Percentiles rank a stretch among this genome's conserved stretches.
Conservation (phyloP, 345 rosid genomes). For the Salix arbutifolia region DNA sequence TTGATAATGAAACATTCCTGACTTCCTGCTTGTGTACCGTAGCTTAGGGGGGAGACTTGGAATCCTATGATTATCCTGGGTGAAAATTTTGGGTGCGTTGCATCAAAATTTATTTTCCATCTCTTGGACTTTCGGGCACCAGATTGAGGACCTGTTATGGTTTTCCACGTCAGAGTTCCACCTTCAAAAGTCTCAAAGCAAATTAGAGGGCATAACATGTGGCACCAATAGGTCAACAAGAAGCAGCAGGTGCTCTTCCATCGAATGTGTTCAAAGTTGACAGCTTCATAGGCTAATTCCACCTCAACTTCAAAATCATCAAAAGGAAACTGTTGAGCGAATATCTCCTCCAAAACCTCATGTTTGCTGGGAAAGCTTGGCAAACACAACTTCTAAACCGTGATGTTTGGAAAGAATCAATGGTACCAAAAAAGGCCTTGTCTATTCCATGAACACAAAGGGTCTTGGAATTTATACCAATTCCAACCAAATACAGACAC, state of each 20-base stretch:
- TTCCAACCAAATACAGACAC: slow-evolving; percentile 33
- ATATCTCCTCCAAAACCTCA: neutral
- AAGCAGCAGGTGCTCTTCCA: neutral
- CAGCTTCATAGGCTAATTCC: neutral
- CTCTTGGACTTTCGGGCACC: slow-evolving; percentile 1
- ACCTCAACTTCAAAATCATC: slow-evolving; percentile 1
- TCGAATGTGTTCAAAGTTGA: neutral
- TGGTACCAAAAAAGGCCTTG: slow-evolving; percentile 6
- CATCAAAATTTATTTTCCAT: neutral
- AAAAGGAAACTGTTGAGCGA: neutral
- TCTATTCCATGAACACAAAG: slow-evolving; percentile 36
- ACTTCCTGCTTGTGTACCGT: neutral
- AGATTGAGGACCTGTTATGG: neutral
- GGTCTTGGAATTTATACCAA: slow-evolving; percentile 18
- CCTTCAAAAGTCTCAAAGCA: neutral
- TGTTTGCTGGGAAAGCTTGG: neutral
- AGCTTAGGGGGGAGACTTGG: neutral
- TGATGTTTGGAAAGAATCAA: neutral
- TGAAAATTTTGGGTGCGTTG: neutral
- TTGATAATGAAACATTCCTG: slow-evolving; percentile 8
- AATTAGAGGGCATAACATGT: neutral
- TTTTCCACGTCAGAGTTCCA: slow-evolving; percentile 1
- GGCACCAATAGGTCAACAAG: neutral
- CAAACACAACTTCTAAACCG: neutral
- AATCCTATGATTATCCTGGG: slow-evolving; percentile 10